A percentile compares a stretch with the other conserved stretches of the same genome.
phyloP scores from a whole-genome alignment of 306 rosid genomes.

The Castanospermum australe region DNA sequence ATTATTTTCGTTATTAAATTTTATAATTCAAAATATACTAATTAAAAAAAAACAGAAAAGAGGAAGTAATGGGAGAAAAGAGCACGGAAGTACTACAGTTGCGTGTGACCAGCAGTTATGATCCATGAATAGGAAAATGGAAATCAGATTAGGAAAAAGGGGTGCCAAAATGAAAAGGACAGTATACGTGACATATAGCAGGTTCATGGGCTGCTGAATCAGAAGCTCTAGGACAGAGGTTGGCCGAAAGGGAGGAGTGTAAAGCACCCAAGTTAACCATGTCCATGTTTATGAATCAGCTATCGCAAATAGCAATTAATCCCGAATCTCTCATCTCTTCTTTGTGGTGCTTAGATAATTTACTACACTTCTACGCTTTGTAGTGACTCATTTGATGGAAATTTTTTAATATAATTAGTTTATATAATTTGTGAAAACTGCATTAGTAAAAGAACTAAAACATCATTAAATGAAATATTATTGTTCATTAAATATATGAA shows the following conservation, averaged over 20 bases:
- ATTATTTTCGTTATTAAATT: too few relatives aligned
- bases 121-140: neutral
- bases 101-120: neutral
- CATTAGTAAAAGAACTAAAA: too few relatives aligned
- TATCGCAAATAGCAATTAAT: neutral
- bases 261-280: neutral
- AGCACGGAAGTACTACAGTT: neutral
- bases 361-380: too few relatives aligned
- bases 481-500: too few relatives aligned
- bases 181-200: neutral
- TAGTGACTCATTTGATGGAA: neutral
- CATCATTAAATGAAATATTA: too few relatives aligned
- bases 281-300: neutral
- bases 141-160: neutral
- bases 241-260: neutral
- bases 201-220: conserved; percentile 1
- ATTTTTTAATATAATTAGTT: too few relatives aligned
- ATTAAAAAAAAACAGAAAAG: neutral
- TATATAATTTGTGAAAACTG: too few relatives aligned
- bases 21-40: too few relatives aligned
- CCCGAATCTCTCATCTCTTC: neutral
- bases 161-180: neutral
- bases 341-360: neutral
- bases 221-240: neutral
- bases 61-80: neutral